Evolutionary conservation across 2,329 filamentous ascomycete genomes (phyloP), one percentile per base, ranked within the genome.

Genomic region (Lachnellula hyalina): DNA sequence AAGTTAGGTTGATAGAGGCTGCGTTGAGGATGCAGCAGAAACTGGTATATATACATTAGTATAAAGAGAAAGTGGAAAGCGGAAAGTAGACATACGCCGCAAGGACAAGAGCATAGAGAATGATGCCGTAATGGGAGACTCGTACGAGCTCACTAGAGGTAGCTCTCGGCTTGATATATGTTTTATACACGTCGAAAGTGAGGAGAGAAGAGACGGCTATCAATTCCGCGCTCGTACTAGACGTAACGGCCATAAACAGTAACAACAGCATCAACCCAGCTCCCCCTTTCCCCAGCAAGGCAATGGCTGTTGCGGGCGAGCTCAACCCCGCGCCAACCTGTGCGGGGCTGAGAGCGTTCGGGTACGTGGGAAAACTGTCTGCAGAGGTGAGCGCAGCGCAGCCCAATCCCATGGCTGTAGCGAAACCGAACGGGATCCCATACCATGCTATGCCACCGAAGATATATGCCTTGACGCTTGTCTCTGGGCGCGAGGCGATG

Each of bases 231-330:
- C 59, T 72, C 45, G 75, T 75, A 0, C 71, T 71, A 4, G 67
- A 70, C 0, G 75, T 77, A 5, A 75, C 73, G 4, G 74, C 74
- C 75, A 77, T 77, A 67, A 77, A 77, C 0, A 77, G 68, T 15
- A 76, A 67, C 4, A 77, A 60, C 12, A 73, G 63, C 60, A 73
- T 60, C 11, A 70, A 61, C 1, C 63, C 68, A 0, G 70, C 68
- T 2, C 71, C 71, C n/a, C 68, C 68, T 36, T 61, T 67, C 1
- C 71, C 70, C 1, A 74, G 63, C 5, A 76, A 60, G 0, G 72
- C 68, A 40, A 70, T 65, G 9, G 70, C 68, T 8, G 61, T 63
- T 3, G 68, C 68, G 2, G 70, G 70, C 0, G 65, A 60, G 8
- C 63, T 65, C 5, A 71, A 61, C 1, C 72, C 73, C 1, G 66